Evolutionary conservation across 1,284 basidiomycete genomes (phyloP).

Genomic region (Neonothopanus nambi): DNA sequence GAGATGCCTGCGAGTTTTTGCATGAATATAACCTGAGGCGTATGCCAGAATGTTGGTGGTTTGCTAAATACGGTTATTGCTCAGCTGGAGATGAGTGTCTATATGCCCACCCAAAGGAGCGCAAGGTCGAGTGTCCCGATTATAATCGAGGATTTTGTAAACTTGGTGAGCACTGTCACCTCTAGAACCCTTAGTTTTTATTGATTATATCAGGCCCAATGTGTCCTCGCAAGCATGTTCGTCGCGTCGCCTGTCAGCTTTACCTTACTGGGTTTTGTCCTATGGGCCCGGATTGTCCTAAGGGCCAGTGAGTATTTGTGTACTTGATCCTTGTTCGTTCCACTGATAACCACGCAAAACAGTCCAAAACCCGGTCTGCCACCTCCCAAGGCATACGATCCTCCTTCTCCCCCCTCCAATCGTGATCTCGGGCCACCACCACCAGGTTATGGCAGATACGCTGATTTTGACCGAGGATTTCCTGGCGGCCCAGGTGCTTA

Average conservation of each 20-base stretch:
- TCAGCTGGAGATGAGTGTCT: constrained; percentile 98
- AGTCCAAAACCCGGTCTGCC: constrained; percentile 80
- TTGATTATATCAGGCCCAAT: constrained; percentile 61
- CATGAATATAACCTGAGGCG: constrained; percentile 98
- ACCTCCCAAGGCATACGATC: constrained; percentile 74
- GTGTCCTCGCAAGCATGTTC: constrained; percentile 92
- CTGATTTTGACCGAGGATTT: constrained; percentile 70
- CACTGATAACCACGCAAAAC: constrained; percentile 17
- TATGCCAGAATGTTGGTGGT: constrained; percentile 99
- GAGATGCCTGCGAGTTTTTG: constrained; percentile 96
- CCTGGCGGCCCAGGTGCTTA: constrained; percentile 34
- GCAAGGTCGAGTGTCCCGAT: constrained; percentile 92
- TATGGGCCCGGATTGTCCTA: constrained; percentile 85
- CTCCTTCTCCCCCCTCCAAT: constrained; percentile 73
- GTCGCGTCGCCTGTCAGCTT: constrained; percentile 86
- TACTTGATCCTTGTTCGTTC: constrained; percentile 11
- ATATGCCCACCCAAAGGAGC: constrained; percentile 96
- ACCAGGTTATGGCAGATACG: constrained; percentile 85
- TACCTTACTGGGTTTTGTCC: constrained; percentile 97
- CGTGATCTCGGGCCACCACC: constrained; percentile 89
- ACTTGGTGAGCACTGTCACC: constrained; percentile 57
- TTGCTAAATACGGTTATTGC: constrained; percentile 97
- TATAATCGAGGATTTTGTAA: constrained; percentile 96
- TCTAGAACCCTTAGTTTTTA: constrained; percentile 4
- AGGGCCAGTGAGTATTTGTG: constrained; percentile 79